Base-by-base conservation (phyloP, 768 basidiomycete species). In the Clavulina sp. region DNA sequence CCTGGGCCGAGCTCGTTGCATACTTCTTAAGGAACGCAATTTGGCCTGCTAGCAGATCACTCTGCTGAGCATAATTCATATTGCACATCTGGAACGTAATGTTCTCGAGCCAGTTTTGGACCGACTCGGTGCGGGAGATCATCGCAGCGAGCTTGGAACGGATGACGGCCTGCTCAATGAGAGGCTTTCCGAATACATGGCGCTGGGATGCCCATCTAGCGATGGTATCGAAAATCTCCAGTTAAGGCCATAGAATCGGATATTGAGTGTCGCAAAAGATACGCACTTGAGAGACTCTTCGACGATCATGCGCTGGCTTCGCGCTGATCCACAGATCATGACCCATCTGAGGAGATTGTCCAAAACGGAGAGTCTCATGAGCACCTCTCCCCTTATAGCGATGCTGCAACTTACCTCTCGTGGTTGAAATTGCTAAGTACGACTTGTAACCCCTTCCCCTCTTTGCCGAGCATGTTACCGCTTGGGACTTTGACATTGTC, bases 321-420 rank as follows among this genome's bases (percentile, higher is more conserved):
- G 68, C 19, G 76, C 78, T 24, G 75, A 77, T 29, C 75, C 69
- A 58, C 83, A 85, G 62, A 74, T 77, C 84, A 91, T 91, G 28
- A 85, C 83, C 87, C 85, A 91, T 47, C 58, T n/a, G n/a, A n/a
- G 61, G 62, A 91, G 88, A 64, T 92, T 88, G 63, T 93, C 93
- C 69, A 93, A 95, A 67, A 93, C 95, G 56, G 83, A 64, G 9
- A 76, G 66, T 44, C 75, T 75, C 41, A 79, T 77, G 56, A 77
- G 73, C 47, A 84, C 66, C 24, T 83, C 86, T 56, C 75, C 76
- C 49, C 84, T 77, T n/a, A n/a, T n/a, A n/a, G n/a, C n/a, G n/a
- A n/a, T n/a, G n/a, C n/a, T n/a, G n/a, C n/a, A n/a, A n/a, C n/a
- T n/a, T n/a, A n/a, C n/a, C n/a, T 80, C 62, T 91, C 88, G 64